phyloP scores from a whole-genome alignment of 495 filamentous ascomycete species.

The Hypoxylon lenormandii region DNA sequence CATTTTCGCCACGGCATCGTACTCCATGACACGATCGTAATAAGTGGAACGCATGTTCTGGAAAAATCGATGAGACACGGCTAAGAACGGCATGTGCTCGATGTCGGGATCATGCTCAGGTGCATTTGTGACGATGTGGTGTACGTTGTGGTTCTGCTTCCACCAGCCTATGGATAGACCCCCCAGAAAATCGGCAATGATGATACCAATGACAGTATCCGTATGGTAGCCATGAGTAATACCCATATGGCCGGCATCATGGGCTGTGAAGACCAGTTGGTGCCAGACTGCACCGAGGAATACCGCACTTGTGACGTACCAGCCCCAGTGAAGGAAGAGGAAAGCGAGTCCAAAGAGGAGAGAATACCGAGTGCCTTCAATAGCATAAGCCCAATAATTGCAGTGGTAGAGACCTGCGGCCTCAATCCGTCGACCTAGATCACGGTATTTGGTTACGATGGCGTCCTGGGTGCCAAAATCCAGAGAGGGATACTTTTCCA shows the following conservation, averaged over 20 bases:
- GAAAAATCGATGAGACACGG: conserved; percentile 88
- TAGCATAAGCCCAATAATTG: conserved; percentile 82
- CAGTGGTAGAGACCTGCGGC: conserved; percentile 84
- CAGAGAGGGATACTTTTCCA: conserved; percentile 82
- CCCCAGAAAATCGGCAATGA: conserved; percentile 90
- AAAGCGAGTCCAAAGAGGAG: conserved; percentile 74
- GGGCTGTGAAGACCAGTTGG: conserved; percentile 92
- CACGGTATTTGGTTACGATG: conserved; percentile 84
- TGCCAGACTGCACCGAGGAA: conserved; percentile 92
- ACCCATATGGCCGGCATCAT: conserved; percentile 97
- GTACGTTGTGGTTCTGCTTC: conserved; percentile 97
- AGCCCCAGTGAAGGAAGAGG: conserved; percentile 73
- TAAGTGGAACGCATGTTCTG: conserved; percentile 82
- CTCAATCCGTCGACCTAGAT: conserved; percentile 75
- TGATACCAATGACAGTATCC: conserved; percentile 86
- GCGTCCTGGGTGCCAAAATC: conserved; percentile 78
- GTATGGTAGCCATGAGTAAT: conserved; percentile 89
- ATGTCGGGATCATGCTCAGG: conserved; percentile 98
- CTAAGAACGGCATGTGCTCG: conserved; percentile 95
- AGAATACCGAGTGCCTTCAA: conserved; percentile 80
- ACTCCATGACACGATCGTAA: conserved; percentile 87
- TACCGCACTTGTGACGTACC: conserved; percentile 79
- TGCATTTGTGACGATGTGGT: conserved; percentile 96
- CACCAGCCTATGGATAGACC: conserved; percentile 96
- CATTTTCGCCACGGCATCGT: conserved; percentile 79